Conservation (phyloP, 2,329 filamentous ascomycete species). For the Verticillium alfalfae region DNA sequence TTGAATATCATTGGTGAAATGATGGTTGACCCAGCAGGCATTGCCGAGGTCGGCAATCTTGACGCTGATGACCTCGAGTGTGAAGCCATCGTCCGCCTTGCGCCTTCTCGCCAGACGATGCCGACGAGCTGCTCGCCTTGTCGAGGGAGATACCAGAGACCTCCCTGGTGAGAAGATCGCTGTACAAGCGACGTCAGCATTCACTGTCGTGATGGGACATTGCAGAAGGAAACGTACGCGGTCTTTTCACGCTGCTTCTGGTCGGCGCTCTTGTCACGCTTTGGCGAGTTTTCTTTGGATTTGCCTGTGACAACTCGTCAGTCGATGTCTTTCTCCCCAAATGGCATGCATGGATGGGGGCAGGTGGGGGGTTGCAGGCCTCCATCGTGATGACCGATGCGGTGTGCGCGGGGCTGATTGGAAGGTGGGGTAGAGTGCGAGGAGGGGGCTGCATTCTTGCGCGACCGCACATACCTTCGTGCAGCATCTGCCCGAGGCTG, state of each 20-base stretch:
- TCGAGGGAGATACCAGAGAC: constrained; percentile 93
- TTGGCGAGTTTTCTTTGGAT: constrained; percentile 41
- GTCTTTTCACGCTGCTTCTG: constrained; percentile 89
- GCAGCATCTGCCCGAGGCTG: constrained; percentile 80
- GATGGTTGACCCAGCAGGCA: constrained; percentile 97
- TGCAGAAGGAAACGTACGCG: constrained; percentile 57
- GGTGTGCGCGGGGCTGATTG: neutral
- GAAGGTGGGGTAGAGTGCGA: neutral
- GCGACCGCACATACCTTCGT: constrained; percentile 56
- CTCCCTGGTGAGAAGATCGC: constrained; percentile 85
- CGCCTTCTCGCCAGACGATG: constrained; percentile 56
- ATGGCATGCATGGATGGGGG: neutral
- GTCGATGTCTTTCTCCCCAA: neutral
- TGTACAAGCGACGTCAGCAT: constrained; percentile 25
- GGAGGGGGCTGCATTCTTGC: neutral
- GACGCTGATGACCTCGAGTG: constrained; percentile 80
- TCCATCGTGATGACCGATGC: neutral
- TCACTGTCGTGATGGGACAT: neutral
- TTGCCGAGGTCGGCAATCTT: constrained; percentile 99
- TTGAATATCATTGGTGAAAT: constrained; percentile 99
- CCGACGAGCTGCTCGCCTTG: constrained; percentile 52
- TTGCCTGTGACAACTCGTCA: constrained; percentile 18
- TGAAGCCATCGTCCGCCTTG: constrained; percentile 50
- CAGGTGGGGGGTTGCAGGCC: neutral
- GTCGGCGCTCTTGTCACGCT: constrained; percentile 42